Evolutionary conservation across 306 rosid species (phyloP), one percentile per base, ranked within the genome.

Genomic region (Vigna nakashimae): DNA sequence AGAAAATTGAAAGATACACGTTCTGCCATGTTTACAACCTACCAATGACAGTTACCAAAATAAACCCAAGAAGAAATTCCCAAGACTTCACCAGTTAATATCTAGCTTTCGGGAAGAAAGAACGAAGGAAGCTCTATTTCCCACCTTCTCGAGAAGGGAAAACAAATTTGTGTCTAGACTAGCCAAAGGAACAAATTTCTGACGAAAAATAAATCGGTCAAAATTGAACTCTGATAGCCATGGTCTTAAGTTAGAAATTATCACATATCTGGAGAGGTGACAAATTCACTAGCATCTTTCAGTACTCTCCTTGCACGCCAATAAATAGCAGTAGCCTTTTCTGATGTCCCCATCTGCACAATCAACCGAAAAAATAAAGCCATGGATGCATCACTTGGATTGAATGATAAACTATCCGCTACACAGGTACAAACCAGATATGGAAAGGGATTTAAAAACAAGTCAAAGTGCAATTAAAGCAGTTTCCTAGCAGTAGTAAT

Each of bases 301-400:
- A 95, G 88, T 45, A 77, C 77, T 86, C 78, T 95, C 73, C 86
- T 88, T 5, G 96, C 96, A 24, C 95, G 91, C 92, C 96, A 95
- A 78, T 70, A 62, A 36, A 92, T 80, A 4, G 88, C 90, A 76
- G 85, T 78, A 7, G 98, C 91, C 18, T 87, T 87, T 69, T 88
- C 91, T 6, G 98, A 89, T 64, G 96, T 88, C 74, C 98, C 98
- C 88, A 91, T 83, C 99, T 95, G 98, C 78, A 85, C 64, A 62
- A 82, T 12, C 50, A 62, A 82, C 14, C 49, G 20, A 65, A 40
- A 73, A 80, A 69, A 69, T 6, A 45, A 26, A 11, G 48, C 45
- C 30, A 32, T 68, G 11, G 56, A 72, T 30, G 73, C 42, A 51
- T 65, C 17, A 71, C 42, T 26, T 62, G 24, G 48, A 16, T 74